These are phyloP conservation scores for Trypanosoma melophagium DNA, from an alignment of 208 protist genomes.

Conservation along the genomic window DNA sequence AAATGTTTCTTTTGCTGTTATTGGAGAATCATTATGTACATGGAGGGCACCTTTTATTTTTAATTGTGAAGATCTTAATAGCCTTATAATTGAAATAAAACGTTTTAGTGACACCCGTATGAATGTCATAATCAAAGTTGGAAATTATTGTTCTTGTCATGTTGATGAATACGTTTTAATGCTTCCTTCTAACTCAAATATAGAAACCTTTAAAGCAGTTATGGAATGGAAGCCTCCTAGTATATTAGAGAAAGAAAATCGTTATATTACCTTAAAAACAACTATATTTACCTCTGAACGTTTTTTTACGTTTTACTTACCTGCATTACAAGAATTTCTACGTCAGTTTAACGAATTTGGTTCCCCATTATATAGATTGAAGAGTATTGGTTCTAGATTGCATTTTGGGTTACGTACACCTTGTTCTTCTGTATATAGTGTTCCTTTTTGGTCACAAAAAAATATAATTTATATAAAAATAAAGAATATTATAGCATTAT, in stretches of 20 bases:
- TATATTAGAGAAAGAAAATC: neutral
- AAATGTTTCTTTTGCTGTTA: conserved; percentile 21
- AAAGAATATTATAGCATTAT: conserved; percentile 10
- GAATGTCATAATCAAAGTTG: conserved; percentile 4
- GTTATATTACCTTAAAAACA: conserved; percentile 1
- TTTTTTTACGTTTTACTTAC: conserved; percentile 15
- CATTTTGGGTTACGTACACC: conserved; percentile 12
- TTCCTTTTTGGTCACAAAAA: conserved; percentile 17
- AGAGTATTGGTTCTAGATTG: conserved; percentile 22
- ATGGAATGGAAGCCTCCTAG: conserved; percentile 18
- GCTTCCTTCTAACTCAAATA: neutral
- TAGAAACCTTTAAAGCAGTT: neutral
- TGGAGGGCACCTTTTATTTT: conserved; percentile 18
- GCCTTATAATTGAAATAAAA: conserved; percentile 12
- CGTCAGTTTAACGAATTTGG: conserved; percentile 14
- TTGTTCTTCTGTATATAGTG: neutral
- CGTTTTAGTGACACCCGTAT: conserved; percentile 24
- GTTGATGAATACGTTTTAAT: conserved; percentile 10
- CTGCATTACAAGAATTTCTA: conserved; percentile 18
- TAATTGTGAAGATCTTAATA: conserved; percentile 4
- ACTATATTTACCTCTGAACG: conserved; percentile 6
- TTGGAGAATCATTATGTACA: conserved; percentile 14
- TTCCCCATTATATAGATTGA: conserved; percentile 18
- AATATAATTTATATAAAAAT: conserved; percentile 10
- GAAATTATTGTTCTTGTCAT: neutral